Base-by-base conservation (phyloP, 371 early-diverging fungal genomes). In the Mucor indicus region DNA sequence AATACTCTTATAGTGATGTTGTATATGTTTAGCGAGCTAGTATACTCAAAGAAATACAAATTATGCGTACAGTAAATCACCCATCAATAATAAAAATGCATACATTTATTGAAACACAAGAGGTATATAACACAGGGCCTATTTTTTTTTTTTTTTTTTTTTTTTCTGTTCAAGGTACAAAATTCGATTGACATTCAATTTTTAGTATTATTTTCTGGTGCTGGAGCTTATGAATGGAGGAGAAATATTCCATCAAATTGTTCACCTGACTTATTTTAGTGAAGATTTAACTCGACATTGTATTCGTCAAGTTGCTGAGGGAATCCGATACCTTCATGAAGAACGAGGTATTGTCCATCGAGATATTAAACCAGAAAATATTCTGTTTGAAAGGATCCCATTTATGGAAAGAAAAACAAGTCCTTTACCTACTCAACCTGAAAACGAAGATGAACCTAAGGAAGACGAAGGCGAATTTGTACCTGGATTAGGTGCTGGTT, bases 341-440 rank as follows among this genome's bases (percentile, higher is more conserved):
- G 87, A 90, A 44, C 75, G 79, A 48, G 91, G 91, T 16, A 84
- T 96, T 22, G 91, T 92, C 4, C 97, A 96, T 56, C 72, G 83
- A 38, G 98, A 98, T 62, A 89, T 98, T 57, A 98, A 98, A 71
- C 92, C 93, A 25, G 98, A 98, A 65, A 98, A 98, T 67, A 86
- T 93, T 50, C 69, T 96, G 20, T 91, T 86, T 66, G 84, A 85
- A 46, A 76, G 87, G 22, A 86, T 87, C 19, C 83, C 86, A 0
- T 75, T 81, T 31, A 73, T 77, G 46, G 74, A 79, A 19, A 69
- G 73, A 11, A 71, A 33, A 15, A 24, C 50, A 3, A 49, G 62
- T 32, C 79, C 79, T 16, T 52, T 60, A 25, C 55, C 67, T 8
- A 53, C 54, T 2, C 63, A 55, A 27, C 67, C 67, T 9, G 64